phyloP scores from a whole-genome alignment of 306 rosid species.

The Notholithocarpus densiflorus region DNA sequence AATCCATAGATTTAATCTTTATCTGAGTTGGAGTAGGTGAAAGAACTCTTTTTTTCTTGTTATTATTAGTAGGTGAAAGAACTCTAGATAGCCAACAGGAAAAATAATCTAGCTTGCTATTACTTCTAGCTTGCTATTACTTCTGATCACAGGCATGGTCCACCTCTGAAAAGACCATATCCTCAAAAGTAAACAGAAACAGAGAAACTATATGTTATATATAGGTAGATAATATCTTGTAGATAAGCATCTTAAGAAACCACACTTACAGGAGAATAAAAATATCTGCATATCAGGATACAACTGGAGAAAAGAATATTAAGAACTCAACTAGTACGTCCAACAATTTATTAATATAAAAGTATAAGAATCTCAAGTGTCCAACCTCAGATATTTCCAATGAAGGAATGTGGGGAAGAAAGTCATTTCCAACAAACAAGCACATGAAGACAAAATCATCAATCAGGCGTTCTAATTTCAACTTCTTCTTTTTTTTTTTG shows the following conservation, averaged over 20 bases:
- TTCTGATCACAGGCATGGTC: background rate
- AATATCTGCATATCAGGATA: background rate
- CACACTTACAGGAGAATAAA: background rate
- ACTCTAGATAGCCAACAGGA: background rate
- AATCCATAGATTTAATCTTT: background rate
- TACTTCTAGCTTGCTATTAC: background rate
- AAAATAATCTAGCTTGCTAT: background rate
- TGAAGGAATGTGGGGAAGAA: conserved; percentile 29
- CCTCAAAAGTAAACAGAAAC: background rate
- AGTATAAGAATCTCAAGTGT: background rate
- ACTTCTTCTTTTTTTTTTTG: background rate
- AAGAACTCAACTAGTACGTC: background rate
- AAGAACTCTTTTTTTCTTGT: background rate
- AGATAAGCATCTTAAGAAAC: background rate
- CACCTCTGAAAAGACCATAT: no score
- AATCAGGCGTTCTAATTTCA: conserved; percentile 18
- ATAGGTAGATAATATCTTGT: background rate
- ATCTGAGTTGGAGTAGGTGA: background rate
- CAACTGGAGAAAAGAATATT: background rate
- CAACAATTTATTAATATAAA: background rate
- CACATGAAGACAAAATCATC: conserved; percentile 35
- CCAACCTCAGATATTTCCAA: conserved; percentile 31
- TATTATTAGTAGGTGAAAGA: background rate
- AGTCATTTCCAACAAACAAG: conserved; percentile 34
- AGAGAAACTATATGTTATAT: background rate